Base-by-base conservation (phyloP, 2,329 filamentous ascomycete species). In the Pseudopyricularia cyperi region DNA sequence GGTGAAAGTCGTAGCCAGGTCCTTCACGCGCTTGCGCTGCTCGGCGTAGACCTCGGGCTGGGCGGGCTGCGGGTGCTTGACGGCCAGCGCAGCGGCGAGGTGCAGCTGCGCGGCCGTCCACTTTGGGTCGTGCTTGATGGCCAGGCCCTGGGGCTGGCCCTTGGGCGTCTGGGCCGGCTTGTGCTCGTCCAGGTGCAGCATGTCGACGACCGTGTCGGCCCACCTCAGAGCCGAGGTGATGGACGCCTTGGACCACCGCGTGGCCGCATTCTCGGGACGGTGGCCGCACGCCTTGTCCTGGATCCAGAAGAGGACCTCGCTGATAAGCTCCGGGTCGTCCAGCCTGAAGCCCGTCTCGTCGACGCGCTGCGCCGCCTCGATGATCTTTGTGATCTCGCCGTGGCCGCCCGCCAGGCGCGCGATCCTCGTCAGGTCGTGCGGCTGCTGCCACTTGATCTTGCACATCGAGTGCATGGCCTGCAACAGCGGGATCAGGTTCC, bases 401-500 rank as follows among this genome's bases (percentile, higher is more conserved):
- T 63, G 63, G 28, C 52, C 22, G 50, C 68, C 69, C 7, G 71
- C 69, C 39, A 63, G 54, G 12, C 75, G 68, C 33, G 73, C 57
- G 48, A 76, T 63, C 60, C 66, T 68, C 50, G 55, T 39, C 55
- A 65, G 67, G 57, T 72, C 62, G 11, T 52, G 24, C 2, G 54
- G 49, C 22, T 57, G 55, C 34, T 32, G 8, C 50, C 50, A 51
- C 24, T 77, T 60, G 53, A 61, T 65, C 55, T 70, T 68, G 30
- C 71, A 68, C 54, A 71, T 68, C 53, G 65, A 61, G 59, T 72
- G 68, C 46, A 63, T 47, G 48, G 77, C 77, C 52, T 76, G 70
- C 39, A 80, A 68, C 44, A 81, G 65, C 0, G 70, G 71, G 19
- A 63, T 66, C 28, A 81, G 63, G 67, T 80, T 79, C 26, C 62